Base-by-base conservation (phyloP, 306 rosid genomes). In the Vigna nakashimae region DNA sequence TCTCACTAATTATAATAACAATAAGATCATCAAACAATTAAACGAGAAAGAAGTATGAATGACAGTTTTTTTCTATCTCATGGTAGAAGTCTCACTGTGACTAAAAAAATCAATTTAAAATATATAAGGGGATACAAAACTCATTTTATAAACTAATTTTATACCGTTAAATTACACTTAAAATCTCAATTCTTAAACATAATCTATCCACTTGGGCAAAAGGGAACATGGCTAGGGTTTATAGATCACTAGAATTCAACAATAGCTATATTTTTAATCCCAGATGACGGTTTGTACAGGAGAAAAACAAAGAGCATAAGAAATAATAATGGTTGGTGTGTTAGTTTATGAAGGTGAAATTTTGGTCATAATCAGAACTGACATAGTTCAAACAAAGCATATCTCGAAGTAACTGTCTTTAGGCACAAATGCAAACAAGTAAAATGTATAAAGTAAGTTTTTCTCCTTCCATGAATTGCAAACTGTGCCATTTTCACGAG, bases 401-500 rank as follows among this genome's bases (percentile, higher is more conserved):
- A 53, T 60, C 65, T 16, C 15, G 26, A 4, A n/a, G 46, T 60
- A 84, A 77, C 59, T 60, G 88, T 81, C 67, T 60, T 58, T 32
- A 48, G 57, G 68, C 83, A 73, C 81, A 81, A 50, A 74, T 40
- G 79, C 73, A 73, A 70, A 82, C 74, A 78, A 46, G 53, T 74
- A 42, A 78, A 74, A 6, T 74, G 20, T 64, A 71, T 48, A 80
- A 78, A 82, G 50, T 59, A 45, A 52, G 82, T 81, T 72, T 18
- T 2, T 22, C 1, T 2, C 2, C 13, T 38, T n/a, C 12, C 13
- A 30, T 59, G 45, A 85, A 79, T 82, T 78, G 78, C 94, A 28
- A 57, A 46, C 17, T 17, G 34, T 87, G 86, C 89, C 90, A 87
- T 58, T 71, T 62, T 90, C 98, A 94, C 97, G 98, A 92, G 96